A percentile compares a stretch with the other conserved stretches of the same genome.
These are phyloP conservation scores for Phaeosphaeriaceae sp. DNA, from an alignment of 2,329 filamentous ascomycete species.

Conservation along the genomic window DNA sequence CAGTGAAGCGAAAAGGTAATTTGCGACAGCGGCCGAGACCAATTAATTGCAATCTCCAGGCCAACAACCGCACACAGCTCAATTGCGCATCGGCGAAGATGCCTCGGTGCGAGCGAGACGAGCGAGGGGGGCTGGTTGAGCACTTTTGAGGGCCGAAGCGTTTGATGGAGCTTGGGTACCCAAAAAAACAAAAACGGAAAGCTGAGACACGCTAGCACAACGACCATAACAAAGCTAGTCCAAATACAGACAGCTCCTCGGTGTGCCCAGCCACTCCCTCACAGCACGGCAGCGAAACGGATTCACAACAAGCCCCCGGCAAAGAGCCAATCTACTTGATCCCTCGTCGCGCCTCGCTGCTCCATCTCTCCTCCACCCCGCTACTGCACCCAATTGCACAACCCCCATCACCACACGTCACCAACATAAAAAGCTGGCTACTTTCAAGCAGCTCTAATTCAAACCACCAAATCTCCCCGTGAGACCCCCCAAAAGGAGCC, in stretches of 20 bases:
- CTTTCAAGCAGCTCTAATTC: conserved; percentile 24
- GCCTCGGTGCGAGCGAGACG: conserved; percentile 33
- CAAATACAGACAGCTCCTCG: conserved; percentile 30
- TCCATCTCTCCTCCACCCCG: conserved; percentile 46
- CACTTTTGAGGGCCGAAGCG: conserved; percentile 3
- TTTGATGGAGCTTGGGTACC: not conserved
- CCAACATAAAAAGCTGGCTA: conserved; percentile 42
- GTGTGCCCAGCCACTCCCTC: conserved; percentile 26
- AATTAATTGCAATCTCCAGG: conserved; percentile 24
- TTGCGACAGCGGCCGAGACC: conserved; percentile 13
- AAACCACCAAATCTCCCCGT: conserved; percentile 32
- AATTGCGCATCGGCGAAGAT: conserved; percentile 23
- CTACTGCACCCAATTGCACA: conserved; percentile 49
- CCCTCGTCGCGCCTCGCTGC: conserved; percentile 38
- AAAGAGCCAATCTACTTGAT: conserved; percentile 45
- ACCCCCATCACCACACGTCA: conserved; percentile 35
- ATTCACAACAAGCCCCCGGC: conserved; percentile 35
- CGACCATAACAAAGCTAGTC: conserved; percentile 27
- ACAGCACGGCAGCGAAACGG: conserved; percentile 25
- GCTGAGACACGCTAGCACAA: conserved; percentile 30
- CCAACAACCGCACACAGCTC: conserved; percentile 31
- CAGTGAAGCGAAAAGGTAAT: conserved; percentile 17
- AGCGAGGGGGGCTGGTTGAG: conserved; percentile 4
- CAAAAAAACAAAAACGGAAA: conserved; percentile 25
- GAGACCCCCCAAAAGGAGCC: conserved; percentile 49